A percentile compares a stretch with the other conserved stretches of the same genome.
Evolutionary conservation across 2,329 filamentous ascomycete genomes (phyloP).

Genomic region (Plenodomus tracheiphilus): DNA sequence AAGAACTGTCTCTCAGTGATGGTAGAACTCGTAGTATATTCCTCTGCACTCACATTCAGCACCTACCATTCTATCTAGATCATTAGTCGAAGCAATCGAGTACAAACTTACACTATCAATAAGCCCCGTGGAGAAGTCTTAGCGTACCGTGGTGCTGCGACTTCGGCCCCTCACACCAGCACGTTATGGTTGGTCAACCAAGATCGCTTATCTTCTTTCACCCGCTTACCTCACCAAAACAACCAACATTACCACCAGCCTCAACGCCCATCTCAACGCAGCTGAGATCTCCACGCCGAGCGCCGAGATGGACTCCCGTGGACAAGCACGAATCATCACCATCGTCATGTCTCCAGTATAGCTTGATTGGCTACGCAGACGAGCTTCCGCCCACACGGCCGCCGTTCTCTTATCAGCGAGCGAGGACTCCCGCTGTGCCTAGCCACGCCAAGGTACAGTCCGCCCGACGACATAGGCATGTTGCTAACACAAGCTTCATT

Average conservation of each 20-base stretch:
- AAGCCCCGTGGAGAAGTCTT: constrained; percentile 5
- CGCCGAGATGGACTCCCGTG: constrained; percentile 1
- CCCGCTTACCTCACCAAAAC: constrained; percentile 30
- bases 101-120: constrained; percentile 1
- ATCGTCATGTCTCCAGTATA: not conserved
- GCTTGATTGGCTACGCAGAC: not conserved
- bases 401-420: constrained; percentile 24
- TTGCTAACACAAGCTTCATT: constrained; percentile 13
- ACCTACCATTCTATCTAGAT: too few relatives aligned
- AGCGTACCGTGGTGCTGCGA: not conserved
- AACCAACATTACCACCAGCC: constrained; percentile 12
- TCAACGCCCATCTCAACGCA: not conserved
- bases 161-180: constrained; percentile 3
- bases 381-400: not conserved
- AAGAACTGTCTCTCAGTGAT: too few relatives aligned
- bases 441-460: constrained; percentile 6
- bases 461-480: constrained; percentile 3
- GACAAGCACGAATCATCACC: constrained; percentile 8
- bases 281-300: constrained; percentile 20
- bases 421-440: constrained; percentile 12
- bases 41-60: too few relatives aligned
- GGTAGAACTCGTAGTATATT: too few relatives aligned
- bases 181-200: constrained; percentile 14
- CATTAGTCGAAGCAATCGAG: constrained; percentile 11
- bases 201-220: constrained; percentile 25